Evolutionary conservation across 257 asterid species (phyloP).

Genomic region (Nicotiana noctiflora): DNA sequence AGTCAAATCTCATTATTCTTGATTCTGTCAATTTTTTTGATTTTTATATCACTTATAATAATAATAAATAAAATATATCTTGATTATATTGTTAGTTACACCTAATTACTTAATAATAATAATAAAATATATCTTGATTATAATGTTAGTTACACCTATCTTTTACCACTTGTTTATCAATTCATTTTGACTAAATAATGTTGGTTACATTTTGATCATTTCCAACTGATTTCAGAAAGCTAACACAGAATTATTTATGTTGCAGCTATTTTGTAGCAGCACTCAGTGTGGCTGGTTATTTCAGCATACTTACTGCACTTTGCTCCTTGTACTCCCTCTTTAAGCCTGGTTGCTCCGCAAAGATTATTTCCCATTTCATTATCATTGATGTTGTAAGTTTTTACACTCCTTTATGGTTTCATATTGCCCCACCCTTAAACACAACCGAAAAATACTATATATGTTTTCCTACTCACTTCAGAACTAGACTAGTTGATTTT

Average conservation of each 20-base stretch:
- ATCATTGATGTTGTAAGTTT: conserved; percentile 41
- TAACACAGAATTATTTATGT: not conserved
- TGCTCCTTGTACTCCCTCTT: conserved; percentile 24
- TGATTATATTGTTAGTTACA: not conserved
- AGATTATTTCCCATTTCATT: conserved; percentile 26
- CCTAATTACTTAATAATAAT: not conserved
- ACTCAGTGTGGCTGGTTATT: conserved; percentile 31
- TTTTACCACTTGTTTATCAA: not conserved
- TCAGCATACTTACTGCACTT: conserved; percentile 26
- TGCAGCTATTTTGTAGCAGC: conserved; percentile 47
- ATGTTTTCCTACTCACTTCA: not conserved
- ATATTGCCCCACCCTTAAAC: not conserved
- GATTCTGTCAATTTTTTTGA: not conserved
- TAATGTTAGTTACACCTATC: not conserved
- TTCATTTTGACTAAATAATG: not conserved
- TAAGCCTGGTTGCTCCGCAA: conserved; percentile 26
- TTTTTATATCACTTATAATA: not conserved
- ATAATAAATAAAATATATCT: not conserved
- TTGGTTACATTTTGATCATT: not conserved
- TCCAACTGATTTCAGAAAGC: not conserved
- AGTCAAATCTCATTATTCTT: not conserved
- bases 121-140: not conserved
- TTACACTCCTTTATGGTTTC: not conserved
- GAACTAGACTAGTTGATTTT: too few species aligned
- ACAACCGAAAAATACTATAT: not conserved